These are phyloP conservation scores for Ophiostoma tasmaniense DNA, from an alignment of 2,329 filamentous ascomycete species.

Conservation along the genomic window DNA sequence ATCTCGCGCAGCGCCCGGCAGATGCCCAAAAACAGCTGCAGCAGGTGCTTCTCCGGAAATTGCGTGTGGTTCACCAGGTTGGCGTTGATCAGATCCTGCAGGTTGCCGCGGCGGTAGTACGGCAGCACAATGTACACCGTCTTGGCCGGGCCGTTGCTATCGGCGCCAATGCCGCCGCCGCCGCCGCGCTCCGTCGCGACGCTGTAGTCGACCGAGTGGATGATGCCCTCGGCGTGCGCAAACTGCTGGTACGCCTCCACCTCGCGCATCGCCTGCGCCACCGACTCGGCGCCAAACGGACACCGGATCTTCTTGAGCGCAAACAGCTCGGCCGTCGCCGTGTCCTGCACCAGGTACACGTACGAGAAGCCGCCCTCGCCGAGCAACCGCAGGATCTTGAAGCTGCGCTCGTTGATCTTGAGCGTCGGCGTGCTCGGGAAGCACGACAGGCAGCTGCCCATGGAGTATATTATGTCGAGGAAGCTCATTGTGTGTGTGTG, in stretches of 20 bases:
- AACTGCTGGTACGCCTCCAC: slow-evolving; percentile 96
- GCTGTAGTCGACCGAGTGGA: slow-evolving; percentile 73
- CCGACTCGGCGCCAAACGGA: slow-evolving; percentile 93
- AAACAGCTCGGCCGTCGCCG: slow-evolving; percentile 70
- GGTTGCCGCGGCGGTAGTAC: slow-evolving; percentile 89
- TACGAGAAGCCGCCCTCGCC: slow-evolving; percentile 99
- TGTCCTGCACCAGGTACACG: slow-evolving; percentile 96
- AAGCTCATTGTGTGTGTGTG: slow-evolving; percentile 28
- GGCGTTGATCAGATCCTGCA: slow-evolving; percentile 97
- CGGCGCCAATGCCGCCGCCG: slow-evolving; percentile 41
- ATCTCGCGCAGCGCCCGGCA: slow-evolving; percentile 81
- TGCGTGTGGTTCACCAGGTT: slow-evolving; percentile 90
- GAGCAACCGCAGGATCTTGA: slow-evolving; percentile 88
- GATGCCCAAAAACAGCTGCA: slow-evolving; percentile 86
- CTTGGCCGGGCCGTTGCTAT: slow-evolving; percentile 56
- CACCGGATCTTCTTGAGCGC: slow-evolving; percentile 98
- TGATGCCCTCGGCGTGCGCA: slow-evolving; percentile 72
- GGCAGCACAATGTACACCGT: slow-evolving; percentile 95
- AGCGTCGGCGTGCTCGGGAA: slow-evolving; percentile 90
- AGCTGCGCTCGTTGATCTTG: slow-evolving; percentile 88
- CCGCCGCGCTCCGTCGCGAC: slow-evolving; percentile 64
- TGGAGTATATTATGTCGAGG: slow-evolving; percentile 79
- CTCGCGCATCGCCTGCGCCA: slow-evolving; percentile 89
- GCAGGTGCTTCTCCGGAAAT: slow-evolving; percentile 80
- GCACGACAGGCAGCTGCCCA: slow-evolving; percentile 92